Base-by-base conservation (phyloP, 768 basidiomycete species). In the Lepiota brunneoincarnata region DNA sequence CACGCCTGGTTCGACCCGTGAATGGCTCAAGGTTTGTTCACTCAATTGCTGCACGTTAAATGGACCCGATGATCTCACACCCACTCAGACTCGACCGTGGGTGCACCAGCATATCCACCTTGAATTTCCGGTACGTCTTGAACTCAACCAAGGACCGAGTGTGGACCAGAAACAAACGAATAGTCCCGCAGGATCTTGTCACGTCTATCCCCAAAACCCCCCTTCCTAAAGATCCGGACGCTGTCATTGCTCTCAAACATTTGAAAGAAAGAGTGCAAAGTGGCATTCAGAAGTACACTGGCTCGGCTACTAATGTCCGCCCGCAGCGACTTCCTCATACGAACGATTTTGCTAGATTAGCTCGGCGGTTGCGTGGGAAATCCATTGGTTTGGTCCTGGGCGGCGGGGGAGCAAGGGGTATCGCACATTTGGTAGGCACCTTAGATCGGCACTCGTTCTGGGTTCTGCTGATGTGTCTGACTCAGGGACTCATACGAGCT, bases 71-170 rank as follows among this genome's bases (percentile, higher is more conserved):
- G 39, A 47, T 56, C 9, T 37, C 40, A 61, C 31, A 62, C 20
- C 17, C 18, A 40, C 56, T 24, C 63, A 98, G 93, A 90, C 82
- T 63, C 92, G 97, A 42, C 90, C 94, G 17, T 98, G 96, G 95
- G 80, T 95, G 1, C 93, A 97, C 67, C 92, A 92, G 59, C 95
- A 98, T 67, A 86, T 95, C 49, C 97, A 99, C 66, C 86, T 98
- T 49, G 96, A 98, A 69, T 76, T 97, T 10, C 83, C 87, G 1
- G 91, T 91, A 38, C 17, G 52, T 20, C 42, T 21, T 48, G 36
- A 14, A 28, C 12, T n/a, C 23, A 10, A 46, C 35, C 14, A 10
- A 15, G 6, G 15, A 55, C 40, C 15, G 17, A 28, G 23, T 54
- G 20, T 20, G 39, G 26, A 11, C 9, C 10, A 11, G 15, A 48